Base-by-base conservation (phyloP, 2,329 filamentous ascomycete species). In the Gnomoniopsis smithogilvyi region DNA sequence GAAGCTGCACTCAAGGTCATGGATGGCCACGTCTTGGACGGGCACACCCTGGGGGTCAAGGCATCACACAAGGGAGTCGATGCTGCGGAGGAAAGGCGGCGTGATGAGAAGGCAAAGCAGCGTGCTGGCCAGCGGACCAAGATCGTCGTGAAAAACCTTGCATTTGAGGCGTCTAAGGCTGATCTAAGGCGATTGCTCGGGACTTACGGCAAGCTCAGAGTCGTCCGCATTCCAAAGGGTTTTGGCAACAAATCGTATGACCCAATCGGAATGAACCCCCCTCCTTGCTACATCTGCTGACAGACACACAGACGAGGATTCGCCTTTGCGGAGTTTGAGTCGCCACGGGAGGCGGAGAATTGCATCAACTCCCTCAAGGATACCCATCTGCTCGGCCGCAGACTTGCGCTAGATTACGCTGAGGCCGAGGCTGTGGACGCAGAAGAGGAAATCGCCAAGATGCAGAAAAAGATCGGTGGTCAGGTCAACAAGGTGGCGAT, bases 61-160 rank as follows among this genome's bases (percentile, higher is more conserved):
- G 86, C 89, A 48, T 96, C 93, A 7, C 92, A 97, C 77, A 92
- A 89, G 73, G 91, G 90, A 21, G 81, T 87, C 59, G 93, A 98
- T 75, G 92, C 92, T 19, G 93, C 91, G 2, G 92, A 96, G 71
- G 91, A 96, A 74, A 85, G 90, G 65, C 86, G 89, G 64, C 89
- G 88, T 65, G 89, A 94, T 65, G 92, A 98, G 69, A 86, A 84
- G 64, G 87, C 89, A 53, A 96, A 92, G 80, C 96, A 94, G 74
- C 77, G 84, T 53, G 87, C 90, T 24, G 84, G 83, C 17, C 85
- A 87, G 70, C 84, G 86, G 65, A 97, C 93, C 51, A 98, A 98
- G 82, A 89, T 99, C 70, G 88, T 98, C 74, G 89, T 99, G 79
- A 99, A 98, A 81, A 99, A 99, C 78, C 78, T 99, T 74, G 94